phyloP scores from a whole-genome alignment of 2,329 filamentous ascomycete species.

The Drechslera avenae region DNA sequence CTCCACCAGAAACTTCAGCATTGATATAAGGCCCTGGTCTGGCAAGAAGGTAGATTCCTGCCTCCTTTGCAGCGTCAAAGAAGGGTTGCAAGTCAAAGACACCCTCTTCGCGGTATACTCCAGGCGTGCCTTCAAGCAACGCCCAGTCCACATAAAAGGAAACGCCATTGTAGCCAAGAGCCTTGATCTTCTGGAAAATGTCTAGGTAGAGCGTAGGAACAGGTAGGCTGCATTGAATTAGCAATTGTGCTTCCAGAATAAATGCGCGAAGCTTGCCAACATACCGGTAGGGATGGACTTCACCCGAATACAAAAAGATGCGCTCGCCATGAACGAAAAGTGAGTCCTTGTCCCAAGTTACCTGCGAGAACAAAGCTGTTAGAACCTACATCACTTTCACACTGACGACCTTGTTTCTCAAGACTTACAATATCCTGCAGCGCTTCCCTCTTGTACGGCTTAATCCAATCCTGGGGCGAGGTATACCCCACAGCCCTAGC shows the following conservation, averaged over 20 bases:
- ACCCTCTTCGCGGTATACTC: slow-evolving; percentile 71
- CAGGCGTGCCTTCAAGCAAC: slow-evolving; percentile 73
- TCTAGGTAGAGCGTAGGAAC: slow-evolving; percentile 70
- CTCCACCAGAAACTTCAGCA: slow-evolving; percentile 75
- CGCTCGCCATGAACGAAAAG: slow-evolving; percentile 72
- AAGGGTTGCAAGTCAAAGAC: slow-evolving; percentile 75
- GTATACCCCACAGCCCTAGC: slow-evolving; percentile 57
- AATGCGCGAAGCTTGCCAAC: slow-evolving; percentile 6
- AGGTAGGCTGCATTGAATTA: slow-evolving; percentile 55
- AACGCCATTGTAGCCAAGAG: slow-evolving; percentile 77
- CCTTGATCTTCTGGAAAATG: slow-evolving; percentile 81
- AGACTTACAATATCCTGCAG: slow-evolving; percentile 62
- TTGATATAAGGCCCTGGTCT: slow-evolving; percentile 76
- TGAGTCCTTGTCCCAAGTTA: slow-evolving; percentile 75
- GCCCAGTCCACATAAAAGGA: slow-evolving; percentile 84
- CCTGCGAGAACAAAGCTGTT: slow-evolving; percentile 33
- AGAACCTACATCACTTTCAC: background rate
- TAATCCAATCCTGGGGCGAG: slow-evolving; percentile 55
- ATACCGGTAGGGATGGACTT: slow-evolving; percentile 70
- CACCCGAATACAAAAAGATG: slow-evolving; percentile 73
- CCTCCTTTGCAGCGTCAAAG: slow-evolving; percentile 73
- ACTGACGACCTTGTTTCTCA: background rate
- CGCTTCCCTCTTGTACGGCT: slow-evolving; percentile 55
- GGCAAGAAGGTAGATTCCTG: slow-evolving; percentile 78
- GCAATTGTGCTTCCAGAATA: background rate